Evolutionary conservation across 2,329 filamentous ascomycete species (phyloP).

Genomic region (Diaporthe ilicicola): DNA sequence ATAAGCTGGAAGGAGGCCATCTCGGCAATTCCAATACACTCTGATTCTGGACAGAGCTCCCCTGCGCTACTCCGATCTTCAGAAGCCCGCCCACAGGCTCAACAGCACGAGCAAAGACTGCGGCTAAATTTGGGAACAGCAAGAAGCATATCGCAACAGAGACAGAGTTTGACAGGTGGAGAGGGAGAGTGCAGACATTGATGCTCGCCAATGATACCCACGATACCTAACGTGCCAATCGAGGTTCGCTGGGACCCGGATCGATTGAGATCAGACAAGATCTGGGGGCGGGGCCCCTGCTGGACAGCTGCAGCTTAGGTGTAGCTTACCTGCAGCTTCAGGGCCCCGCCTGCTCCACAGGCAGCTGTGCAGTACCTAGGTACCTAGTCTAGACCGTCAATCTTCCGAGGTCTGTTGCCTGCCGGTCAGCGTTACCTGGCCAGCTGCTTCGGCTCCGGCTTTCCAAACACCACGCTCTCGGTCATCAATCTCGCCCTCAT

Average conservation of each 20-base stretch:
- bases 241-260: background rate
- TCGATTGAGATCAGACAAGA: conserved; percentile 2
- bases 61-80: background rate
- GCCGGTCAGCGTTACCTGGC: conserved; percentile 6
- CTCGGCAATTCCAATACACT: background rate
- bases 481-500: background rate
- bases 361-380: background rate
- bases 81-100: too few species aligned
- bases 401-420: too few species aligned
- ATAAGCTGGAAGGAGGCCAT: background rate
- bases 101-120: background rate
- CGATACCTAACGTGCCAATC: background rate
- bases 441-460: conserved; percentile 7
- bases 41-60: background rate
- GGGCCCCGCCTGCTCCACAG: conserved; percentile 6
- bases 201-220: background rate
- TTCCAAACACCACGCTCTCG: background rate
- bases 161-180: background rate
- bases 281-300: background rate
- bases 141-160: background rate
- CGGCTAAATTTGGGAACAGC: background rate
- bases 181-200: background rate
- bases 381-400: too few species aligned
- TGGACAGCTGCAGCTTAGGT: conserved; percentile 12
- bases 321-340: background rate